Evolutionary conservation across 2,329 filamentous ascomycete species (phyloP).

Genomic region (Karstenula rhodostoma): DNA sequence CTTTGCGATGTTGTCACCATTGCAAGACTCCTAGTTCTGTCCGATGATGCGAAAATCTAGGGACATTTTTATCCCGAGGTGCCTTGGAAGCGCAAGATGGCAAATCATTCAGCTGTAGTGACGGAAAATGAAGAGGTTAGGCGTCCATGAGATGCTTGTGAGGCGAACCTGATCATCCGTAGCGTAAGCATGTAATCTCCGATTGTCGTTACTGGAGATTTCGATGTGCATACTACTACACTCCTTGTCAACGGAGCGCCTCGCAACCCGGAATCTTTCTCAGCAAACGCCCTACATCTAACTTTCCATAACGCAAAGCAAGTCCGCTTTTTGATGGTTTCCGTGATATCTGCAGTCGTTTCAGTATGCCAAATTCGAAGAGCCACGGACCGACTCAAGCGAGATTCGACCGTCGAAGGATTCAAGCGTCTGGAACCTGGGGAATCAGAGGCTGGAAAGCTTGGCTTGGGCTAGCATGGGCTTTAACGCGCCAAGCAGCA

Average conservation of each 20-base stretch:
- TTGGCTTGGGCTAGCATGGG: slow-evolving; percentile 8
- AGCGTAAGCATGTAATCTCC: slow-evolving; percentile 4
- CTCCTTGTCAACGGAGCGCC: neutral
- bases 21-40: no score
- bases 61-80: neutral
- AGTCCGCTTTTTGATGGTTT: neutral
- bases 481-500: slow-evolving; percentile 6
- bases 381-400: neutral
- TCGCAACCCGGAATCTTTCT: neutral
- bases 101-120: neutral
- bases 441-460: slow-evolving; percentile 4
- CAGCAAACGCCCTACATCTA: neutral
- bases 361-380: neutral
- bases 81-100: neutral
- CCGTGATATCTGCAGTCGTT: neutral
- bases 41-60: neutral
- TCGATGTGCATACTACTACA: neutral
- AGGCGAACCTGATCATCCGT: neutral
- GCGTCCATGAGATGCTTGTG: neutral
- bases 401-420: neutral
- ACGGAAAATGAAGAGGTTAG: neutral
- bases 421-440: slow-evolving; percentile 1
- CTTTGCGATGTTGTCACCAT: no score
- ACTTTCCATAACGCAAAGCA: neutral
- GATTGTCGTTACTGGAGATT: neutral